Evolutionary conservation across 2,329 filamentous ascomycete species (phyloP), one percentile per base, ranked within the genome.

Genomic region (Stagonosporopsis chrysanthemi): DNA sequence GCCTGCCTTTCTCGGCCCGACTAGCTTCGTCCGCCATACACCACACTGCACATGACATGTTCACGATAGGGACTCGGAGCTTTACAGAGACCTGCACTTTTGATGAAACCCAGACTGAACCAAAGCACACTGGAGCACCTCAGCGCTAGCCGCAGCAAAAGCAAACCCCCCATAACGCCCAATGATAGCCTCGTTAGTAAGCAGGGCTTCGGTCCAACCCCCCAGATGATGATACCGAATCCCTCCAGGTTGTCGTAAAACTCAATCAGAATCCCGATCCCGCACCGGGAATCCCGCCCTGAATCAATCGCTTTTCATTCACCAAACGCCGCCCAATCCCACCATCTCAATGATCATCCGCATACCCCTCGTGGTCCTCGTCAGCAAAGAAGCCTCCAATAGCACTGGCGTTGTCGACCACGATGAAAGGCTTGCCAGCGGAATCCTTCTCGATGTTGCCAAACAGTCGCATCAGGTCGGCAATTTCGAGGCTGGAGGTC

Each of bases 401-500:
- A 28, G 63, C 52, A 23, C 70, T 67, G 1, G 69, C 64, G 15
- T 74, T 70, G 17, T 79, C 73, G 1, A 77, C 72, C 47, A 80
- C 64, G 51, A 81, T 78, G 62, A 78, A 81, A 0, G 75, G 72
- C 11, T 62, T 67, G 2, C 79, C 80, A 7, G 76, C 66, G 0
- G 69, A 69, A 48, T 78, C 76, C 6, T 78, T 72, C 0, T 64
- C 54, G 12, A 81, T 58, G 11, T 75, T 72, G 0, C 81, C 81
- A 50, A 84, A 83, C 1, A 84, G 69, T 2, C 73, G 69, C 62
- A 82, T 73, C 7, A 84, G 61, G 17, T 83, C 78, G 2, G 69
- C 60, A 4, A 80, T 66, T 0, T 59, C 56, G 15, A 79, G 62
- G 19, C 70, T 76, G 26, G 24, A 4, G 35, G 2, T 17, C 4